These are phyloP conservation scores for Gaertneriomyces semiglobifer DNA, from an alignment of 192 early-diverging fungal species.

Conservation along the genomic window DNA sequence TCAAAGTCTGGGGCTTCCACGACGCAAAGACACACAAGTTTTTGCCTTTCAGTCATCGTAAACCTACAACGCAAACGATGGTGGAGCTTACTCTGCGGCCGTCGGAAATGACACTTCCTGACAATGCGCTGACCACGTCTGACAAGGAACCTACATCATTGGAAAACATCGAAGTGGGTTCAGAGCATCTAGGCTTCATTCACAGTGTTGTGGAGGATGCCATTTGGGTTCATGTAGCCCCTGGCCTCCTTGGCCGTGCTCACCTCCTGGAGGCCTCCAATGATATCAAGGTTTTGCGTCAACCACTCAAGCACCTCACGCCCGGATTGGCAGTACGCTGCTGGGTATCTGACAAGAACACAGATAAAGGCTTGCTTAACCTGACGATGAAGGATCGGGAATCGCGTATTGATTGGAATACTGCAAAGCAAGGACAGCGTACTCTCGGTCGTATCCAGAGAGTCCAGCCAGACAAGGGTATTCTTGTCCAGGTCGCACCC, in stretches of 20 bases:
- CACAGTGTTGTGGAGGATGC: conserved; percentile 29
- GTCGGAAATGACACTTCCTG: conserved; percentile 39
- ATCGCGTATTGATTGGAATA: conserved; percentile 27
- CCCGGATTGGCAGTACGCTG: conserved; percentile 31
- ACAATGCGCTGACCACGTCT: not conserved
- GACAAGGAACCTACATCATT: conserved; percentile 14
- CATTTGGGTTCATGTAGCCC: conserved; percentile 42
- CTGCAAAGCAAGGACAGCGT: conserved; percentile 54
- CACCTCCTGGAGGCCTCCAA: conserved; percentile 32
- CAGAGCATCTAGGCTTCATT: conserved; percentile 40
- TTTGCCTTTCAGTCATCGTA: conserved; percentile 62
- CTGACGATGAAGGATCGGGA: conserved; percentile 27
- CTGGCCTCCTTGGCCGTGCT: conserved; percentile 39
- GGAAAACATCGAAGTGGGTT: conserved; percentile 32
- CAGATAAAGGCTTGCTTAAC: conserved; percentile 30
- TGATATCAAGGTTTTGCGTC: conserved; percentile 18
- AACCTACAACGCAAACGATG: conserved; percentile 44
- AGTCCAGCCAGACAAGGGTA: conserved; percentile 40
- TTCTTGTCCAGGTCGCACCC: conserved; percentile 57
- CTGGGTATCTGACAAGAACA: conserved; percentile 27
- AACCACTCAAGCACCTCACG: conserved; percentile 34
- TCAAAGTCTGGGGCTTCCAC: conserved; percentile 66
- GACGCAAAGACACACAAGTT: conserved; percentile 60
- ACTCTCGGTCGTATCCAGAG: conserved; percentile 54
- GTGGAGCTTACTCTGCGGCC: conserved; percentile 61